Conservation (phyloP, 495 filamentous ascomycete species). For the Penicillium psychrofluorescens region DNA sequence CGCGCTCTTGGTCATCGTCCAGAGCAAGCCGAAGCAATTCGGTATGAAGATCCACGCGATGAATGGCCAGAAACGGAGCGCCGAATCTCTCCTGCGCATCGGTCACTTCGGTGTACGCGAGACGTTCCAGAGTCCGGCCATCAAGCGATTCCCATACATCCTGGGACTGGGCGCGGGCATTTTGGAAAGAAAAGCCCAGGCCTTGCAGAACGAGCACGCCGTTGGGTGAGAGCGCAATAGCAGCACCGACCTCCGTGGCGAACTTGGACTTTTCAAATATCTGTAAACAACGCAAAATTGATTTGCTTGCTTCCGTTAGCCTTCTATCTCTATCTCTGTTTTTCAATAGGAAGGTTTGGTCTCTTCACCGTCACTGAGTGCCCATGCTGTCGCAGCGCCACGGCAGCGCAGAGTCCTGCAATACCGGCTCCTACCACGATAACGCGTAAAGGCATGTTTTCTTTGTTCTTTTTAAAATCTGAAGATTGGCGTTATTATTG, state of each 20-base stretch:
- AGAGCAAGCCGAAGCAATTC: slow-evolving; percentile 33
- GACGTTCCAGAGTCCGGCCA: slow-evolving; percentile 15
- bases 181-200: slow-evolving; percentile 23
- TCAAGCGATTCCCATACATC: slow-evolving; percentile 11
- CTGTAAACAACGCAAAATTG: neutral
- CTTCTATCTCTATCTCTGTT: too few relatives aligned
- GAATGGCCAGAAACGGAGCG: slow-evolving; percentile 21
- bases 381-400: slow-evolving; percentile 17
- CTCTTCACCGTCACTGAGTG: slow-evolving; percentile 16
- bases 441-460: slow-evolving; percentile 18
- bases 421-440: slow-evolving; percentile 39
- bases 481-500: too few relatives aligned
- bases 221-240: slow-evolving; percentile 37
- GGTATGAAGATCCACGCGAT: slow-evolving; percentile 45
- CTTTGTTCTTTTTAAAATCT: too few relatives aligned
- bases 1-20: slow-evolving; percentile 9
- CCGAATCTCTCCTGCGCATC: slow-evolving; percentile 2
- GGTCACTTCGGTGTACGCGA: slow-evolving; percentile 15
- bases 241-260: slow-evolving; percentile 39
- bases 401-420: slow-evolving; percentile 37
- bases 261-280: slow-evolving; percentile 15
- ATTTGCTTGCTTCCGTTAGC: too few relatives aligned
- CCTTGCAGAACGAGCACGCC: slow-evolving; percentile 27
- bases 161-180: slow-evolving; percentile 20
- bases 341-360: neutral